Evolutionary conservation across 192 early-diverging fungal species (phyloP).

Genomic region (Rhizoclosmatium globosum): DNA sequence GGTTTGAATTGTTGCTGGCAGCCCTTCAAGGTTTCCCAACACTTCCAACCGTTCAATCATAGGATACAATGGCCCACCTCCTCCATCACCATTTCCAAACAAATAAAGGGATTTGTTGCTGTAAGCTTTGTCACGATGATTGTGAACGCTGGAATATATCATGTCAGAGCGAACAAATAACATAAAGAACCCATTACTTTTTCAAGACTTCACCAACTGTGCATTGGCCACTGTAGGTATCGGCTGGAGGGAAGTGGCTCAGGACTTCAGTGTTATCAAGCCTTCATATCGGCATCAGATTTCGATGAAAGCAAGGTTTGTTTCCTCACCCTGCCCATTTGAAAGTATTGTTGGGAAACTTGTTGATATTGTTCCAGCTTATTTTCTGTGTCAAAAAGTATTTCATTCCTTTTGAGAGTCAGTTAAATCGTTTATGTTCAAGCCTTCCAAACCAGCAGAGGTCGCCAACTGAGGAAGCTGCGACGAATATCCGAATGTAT

Average conservation of each 20-base stretch:
- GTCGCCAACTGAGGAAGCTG: constrained; percentile 90
- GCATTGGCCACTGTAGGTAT: constrained; percentile 81
- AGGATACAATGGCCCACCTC: constrained; percentile 79
- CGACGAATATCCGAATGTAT: constrained; percentile 45
- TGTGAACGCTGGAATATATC: constrained; percentile 64
- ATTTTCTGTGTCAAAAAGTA: constrained; percentile 99
- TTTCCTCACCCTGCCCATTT: constrained; percentile 76
- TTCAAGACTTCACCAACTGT: constrained; percentile 61
- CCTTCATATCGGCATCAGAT: not conserved
- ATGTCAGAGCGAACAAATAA: not conserved
- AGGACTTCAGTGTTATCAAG: constrained; percentile 84
- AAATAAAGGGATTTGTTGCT: constrained; percentile 87
- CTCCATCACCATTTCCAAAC: constrained; percentile 98
- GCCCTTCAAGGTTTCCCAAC: constrained; percentile 78
- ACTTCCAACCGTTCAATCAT: constrained; percentile 88
- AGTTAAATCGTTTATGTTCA: not conserved
- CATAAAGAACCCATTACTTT: constrained; percentile 32
- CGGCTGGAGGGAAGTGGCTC: constrained; percentile 89
- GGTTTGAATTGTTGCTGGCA: constrained; percentile 77
- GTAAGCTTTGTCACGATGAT: constrained; percentile 88
- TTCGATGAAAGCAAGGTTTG: not conserved
- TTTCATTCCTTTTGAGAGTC: constrained; percentile 52
- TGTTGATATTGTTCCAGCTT: constrained; percentile 99
- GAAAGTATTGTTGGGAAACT: constrained; percentile 96
- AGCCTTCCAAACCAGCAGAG: constrained; percentile 55